These are phyloP conservation scores for Microbotryum lychnidis-dioicae DNA, from an alignment of 1,284 basidiomycete genomes.

Conservation along the genomic window DNA sequence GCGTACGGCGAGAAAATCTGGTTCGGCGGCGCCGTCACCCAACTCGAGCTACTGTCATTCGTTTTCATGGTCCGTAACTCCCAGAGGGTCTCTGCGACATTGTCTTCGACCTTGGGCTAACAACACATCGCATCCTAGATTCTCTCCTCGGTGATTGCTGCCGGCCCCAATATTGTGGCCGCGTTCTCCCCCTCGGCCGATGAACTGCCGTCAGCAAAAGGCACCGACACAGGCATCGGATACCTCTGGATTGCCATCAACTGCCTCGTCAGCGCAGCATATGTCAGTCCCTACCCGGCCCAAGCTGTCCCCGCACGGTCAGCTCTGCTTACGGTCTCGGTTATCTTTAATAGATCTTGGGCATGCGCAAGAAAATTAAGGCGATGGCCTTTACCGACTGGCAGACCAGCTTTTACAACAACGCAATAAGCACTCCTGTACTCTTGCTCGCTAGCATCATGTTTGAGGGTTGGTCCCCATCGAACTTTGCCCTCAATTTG, in stretches of 20 bases:
- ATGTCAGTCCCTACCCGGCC: no score
- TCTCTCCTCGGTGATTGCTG: constrained; percentile 4
- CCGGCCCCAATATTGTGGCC: neutral
- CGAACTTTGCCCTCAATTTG: neutral
- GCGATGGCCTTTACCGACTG: constrained; percentile 4
- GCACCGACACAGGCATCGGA: constrained; percentile 51
- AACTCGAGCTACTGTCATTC: constrained; percentile 80
- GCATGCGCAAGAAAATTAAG: constrained; percentile 6
- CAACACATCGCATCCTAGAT: neutral
- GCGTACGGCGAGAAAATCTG: constrained; percentile 95
- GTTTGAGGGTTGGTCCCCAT: neutral
- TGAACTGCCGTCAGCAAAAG: neutral
- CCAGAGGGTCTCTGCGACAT: no score
- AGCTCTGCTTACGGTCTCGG: no score
- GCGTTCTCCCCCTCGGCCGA: neutral
- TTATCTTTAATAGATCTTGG: neutral
- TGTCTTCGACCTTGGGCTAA: neutral
- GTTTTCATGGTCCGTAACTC: constrained; percentile 66
- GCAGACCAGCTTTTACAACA: constrained; percentile 5
- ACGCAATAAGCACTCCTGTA: constrained; percentile 1
- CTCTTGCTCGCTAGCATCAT: constrained; percentile 1
- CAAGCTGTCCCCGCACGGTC: no score
- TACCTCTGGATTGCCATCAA: constrained; percentile 97
- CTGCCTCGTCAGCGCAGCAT: constrained; percentile 53
- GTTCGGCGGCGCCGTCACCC: constrained; percentile 85